A percentile compares a stretch with the other conserved stretches of the same genome.
Conservation (phyloP, 768 basidiomycete species). For the Mycena kentingensis region DNA sequence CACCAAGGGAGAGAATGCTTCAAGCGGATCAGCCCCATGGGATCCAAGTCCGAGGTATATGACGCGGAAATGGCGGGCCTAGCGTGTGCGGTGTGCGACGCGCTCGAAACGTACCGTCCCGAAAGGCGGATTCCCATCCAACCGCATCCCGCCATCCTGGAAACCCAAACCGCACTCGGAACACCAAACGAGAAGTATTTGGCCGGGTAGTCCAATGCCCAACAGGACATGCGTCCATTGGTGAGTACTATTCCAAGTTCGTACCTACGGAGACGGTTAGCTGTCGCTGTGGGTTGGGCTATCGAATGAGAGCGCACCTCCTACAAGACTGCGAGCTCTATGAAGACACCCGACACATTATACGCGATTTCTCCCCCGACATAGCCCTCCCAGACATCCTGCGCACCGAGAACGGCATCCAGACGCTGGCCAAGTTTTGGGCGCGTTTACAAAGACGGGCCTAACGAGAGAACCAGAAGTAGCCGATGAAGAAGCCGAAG, state of each 20-base stretch:
- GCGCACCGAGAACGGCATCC: constrained; percentile 24
- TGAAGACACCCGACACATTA: constrained; percentile 15
- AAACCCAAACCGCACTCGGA: constrained; percentile 12
- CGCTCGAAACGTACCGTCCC: background rate
- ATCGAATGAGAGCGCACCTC: constrained; percentile 28
- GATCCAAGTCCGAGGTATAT: background rate
- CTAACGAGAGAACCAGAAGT: too few species aligned
- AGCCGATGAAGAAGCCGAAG: too few species aligned
- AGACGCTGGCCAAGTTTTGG: constrained; percentile 25
- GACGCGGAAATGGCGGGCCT: background rate
- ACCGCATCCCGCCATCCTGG: constrained; percentile 21
- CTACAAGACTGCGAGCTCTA: constrained; percentile 24
- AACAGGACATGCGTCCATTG: constrained; percentile 30
- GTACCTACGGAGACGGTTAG: constrained; percentile 14
- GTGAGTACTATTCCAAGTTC: constrained; percentile 31
- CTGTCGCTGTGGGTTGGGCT: constrained; percentile 28
- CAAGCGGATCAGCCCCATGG: background rate
- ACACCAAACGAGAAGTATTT: constrained; percentile 25
- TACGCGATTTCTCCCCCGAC: constrained; percentile 9
- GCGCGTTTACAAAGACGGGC: constrained; percentile 23
- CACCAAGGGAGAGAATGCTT: background rate
- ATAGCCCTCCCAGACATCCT: constrained; percentile 22
- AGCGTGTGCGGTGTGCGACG: background rate
- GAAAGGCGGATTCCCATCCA: constrained; percentile 13
- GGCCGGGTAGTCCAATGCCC: constrained; percentile 28